Conservation (phyloP, 2,329 filamentous ascomycete species). For the Chaetomiaceae sp. region DNA sequence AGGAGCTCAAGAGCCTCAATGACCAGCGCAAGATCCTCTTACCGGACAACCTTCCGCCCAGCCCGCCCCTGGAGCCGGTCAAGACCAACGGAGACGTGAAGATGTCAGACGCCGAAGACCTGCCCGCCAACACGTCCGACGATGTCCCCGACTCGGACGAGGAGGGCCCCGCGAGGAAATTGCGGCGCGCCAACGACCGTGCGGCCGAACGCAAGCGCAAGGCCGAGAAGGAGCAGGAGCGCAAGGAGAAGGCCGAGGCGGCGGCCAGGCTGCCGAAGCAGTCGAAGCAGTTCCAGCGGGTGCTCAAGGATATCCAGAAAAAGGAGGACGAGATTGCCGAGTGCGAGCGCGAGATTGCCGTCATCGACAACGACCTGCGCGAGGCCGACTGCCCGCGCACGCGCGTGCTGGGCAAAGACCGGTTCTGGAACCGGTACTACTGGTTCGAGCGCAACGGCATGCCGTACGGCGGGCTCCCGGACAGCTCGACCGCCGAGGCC, state of each 20-base stretch:
- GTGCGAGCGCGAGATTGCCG: conserved; percentile 77
- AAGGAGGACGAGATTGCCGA: conserved; percentile 73
- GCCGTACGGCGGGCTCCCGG: conserved; percentile 84
- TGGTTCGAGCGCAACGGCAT: conserved; percentile 99
- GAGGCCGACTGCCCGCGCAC: conserved; percentile 92
- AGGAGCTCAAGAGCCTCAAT: conserved; percentile 64
- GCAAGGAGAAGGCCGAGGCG: conserved; percentile 61
- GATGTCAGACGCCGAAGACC: conserved; percentile 59
- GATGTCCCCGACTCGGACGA: conserved; percentile 65
- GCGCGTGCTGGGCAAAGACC: conserved; percentile 82
- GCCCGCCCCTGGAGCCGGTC: conserved; percentile 46
- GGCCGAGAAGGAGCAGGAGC: conserved; percentile 60
- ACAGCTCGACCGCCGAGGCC: conserved; percentile 79
- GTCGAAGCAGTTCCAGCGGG: conserved; percentile 80
- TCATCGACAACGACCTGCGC: conserved; percentile 84
- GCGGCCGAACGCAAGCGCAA: conserved; percentile 73
- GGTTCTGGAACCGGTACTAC: conserved; percentile 98
- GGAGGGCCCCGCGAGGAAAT: conserved; percentile 49
- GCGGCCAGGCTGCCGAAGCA: conserved; percentile 65
- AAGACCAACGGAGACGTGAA: conserved; percentile 53
- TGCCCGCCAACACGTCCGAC: conserved; percentile 51
- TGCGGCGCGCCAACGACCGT: conserved; percentile 54
- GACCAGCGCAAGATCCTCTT: conserved; percentile 67
- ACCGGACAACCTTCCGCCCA: conserved; percentile 64
- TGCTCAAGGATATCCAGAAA: conserved; percentile 83